Conservation (phyloP, 306 rosid species). For the Quercus gilva region DNA sequence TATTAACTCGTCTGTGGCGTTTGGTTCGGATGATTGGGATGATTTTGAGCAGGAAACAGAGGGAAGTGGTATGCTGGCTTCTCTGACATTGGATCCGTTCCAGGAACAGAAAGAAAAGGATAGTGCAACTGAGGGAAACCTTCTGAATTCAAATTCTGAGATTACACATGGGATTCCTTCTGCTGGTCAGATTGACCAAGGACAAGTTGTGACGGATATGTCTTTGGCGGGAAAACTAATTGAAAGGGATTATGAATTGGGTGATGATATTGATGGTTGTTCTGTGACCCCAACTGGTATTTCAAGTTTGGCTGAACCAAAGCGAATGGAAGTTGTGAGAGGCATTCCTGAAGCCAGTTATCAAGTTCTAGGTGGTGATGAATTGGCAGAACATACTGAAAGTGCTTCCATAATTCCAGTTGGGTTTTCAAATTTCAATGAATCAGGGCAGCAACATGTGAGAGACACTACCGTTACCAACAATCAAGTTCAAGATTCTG, state of each 20-base stretch:
- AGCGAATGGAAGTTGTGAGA: slow-evolving; percentile 33
- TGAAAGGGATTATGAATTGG: slow-evolving; percentile 29
- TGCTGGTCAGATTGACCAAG: slow-evolving; percentile 25
- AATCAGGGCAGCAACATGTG: slow-evolving; percentile 23
- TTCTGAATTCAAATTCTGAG: slow-evolving; percentile 14
- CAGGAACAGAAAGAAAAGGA: slow-evolving; percentile 18
- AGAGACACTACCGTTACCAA: slow-evolving; percentile 23
- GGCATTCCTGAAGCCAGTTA: slow-evolving; percentile 42
- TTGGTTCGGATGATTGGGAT: slow-evolving; percentile 77
- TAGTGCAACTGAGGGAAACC: slow-evolving; percentile 14
- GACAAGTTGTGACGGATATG: slow-evolving; percentile 15
- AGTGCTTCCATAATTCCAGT: slow-evolving; percentile 23
- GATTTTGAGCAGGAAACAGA: slow-evolving; percentile 55
- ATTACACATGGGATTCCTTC: slow-evolving; percentile 15
- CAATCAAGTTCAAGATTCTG: slow-evolving; percentile 31
- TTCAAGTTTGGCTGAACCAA: slow-evolving; percentile 18
- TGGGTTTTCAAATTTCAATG: slow-evolving; percentile 8
- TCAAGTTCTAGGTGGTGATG: slow-evolving; percentile 42
- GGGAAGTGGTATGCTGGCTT: slow-evolving; percentile 18
- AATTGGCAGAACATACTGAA: slow-evolving; percentile 29
- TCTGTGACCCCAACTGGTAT: slow-evolving; percentile 3
- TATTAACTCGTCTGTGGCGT: slow-evolving; percentile 77
- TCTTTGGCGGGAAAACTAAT: slow-evolving; percentile 20
- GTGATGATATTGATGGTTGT: slow-evolving; percentile 12
- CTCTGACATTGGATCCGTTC: slow-evolving; percentile 25